Evolutionary conservation across 257 asterid genomes (phyloP), one percentile per base, ranked within the genome.

Genomic region (Buddleja alternifolia): DNA sequence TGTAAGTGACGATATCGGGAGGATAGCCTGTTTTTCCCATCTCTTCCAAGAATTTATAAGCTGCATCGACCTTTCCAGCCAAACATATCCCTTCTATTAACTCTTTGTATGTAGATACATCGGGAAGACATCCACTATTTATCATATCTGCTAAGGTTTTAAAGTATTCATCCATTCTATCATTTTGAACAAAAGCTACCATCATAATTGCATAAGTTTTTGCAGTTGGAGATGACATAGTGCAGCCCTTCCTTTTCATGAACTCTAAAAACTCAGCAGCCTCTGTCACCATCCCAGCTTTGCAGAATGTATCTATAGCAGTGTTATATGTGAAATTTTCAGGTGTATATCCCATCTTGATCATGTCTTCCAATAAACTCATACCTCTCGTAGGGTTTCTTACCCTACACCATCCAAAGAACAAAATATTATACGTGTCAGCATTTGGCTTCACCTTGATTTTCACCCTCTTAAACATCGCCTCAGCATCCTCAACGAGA

Each of bases 381-480:
- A 93, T 86, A 53, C 82, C 96, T 77, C 91, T 78, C 21, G 46
- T 71, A 0, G 99, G 99, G 71, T 85, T 85, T 67, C 95, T 80
- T 29, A 90, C 93, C 80, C 96, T 81, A 47, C 97, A 90, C 97
- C 97, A 90, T 17, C 97, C 97, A 0, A 90, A 90, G 73, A 93
- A 90, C 85, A 93, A 74, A 6, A 88, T 84, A 57, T 90, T 93
- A 74, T 85, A 93, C 0, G 99, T 87, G 63, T 87, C 90, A 5
- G 90, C 86, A 80, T 83, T 85, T 1, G 94, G 97, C 62, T 77
- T 85, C 24, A 93, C 73, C 84, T 86, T 88, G 75, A 70, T 72
- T 60, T 74, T 78, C 66, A 90, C 92, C 73, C 87, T 81, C 70
- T 66, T 51, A 52, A 81, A 80, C 96, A 93, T 76, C 2, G 79